These are phyloP conservation scores for Arthrobotrys entomopaga DNA, from an alignment of 2,329 filamentous ascomycete species.

Conservation along the genomic window DNA sequence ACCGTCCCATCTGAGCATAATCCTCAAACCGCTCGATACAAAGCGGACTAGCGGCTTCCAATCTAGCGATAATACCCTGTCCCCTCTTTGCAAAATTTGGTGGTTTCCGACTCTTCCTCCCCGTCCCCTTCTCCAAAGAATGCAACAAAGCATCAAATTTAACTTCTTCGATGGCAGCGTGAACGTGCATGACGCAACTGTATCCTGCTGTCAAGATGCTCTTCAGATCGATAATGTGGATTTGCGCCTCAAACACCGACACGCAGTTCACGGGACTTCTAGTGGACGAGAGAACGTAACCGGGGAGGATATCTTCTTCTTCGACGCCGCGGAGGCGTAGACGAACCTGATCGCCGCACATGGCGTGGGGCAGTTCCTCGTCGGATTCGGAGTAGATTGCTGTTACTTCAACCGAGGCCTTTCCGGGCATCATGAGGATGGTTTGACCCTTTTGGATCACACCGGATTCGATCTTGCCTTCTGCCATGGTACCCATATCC, in stretches of 20 bases:
- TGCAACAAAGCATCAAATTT: slow-evolving; percentile 89
- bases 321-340: slow-evolving; percentile 92
- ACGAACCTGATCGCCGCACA: slow-evolving; percentile 94
- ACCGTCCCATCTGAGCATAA: slow-evolving; percentile 91
- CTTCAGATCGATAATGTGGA: slow-evolving; percentile 93
- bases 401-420: slow-evolving; percentile 79
- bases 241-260: slow-evolving; percentile 90
- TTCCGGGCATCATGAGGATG: slow-evolving; percentile 96
- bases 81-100: slow-evolving; percentile 88
- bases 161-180: slow-evolving; percentile 97
- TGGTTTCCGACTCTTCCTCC: slow-evolving; percentile 89
- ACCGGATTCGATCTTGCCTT: slow-evolving; percentile 96
- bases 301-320: slow-evolving; percentile 94
- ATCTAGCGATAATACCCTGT: slow-evolving; percentile 87
- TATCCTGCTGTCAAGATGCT: slow-evolving; percentile 92
- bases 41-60: slow-evolving; percentile 86
- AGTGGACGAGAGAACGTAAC: slow-evolving; percentile 94
- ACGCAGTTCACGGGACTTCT: slow-evolving; percentile 95
- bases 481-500: slow-evolving; percentile 96
- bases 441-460: slow-evolving; percentile 88
- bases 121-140: slow-evolving; percentile 94
- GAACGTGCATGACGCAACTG: slow-evolving; percentile 97
- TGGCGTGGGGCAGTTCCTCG: slow-evolving; percentile 82
- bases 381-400: slow-evolving; percentile 95
- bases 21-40: slow-evolving; percentile 96